Evolutionary conservation across 352 stramenopile genomes (phyloP), one percentile per base, ranked within the genome.

Genomic region (Phytophthora sp.): DNA sequence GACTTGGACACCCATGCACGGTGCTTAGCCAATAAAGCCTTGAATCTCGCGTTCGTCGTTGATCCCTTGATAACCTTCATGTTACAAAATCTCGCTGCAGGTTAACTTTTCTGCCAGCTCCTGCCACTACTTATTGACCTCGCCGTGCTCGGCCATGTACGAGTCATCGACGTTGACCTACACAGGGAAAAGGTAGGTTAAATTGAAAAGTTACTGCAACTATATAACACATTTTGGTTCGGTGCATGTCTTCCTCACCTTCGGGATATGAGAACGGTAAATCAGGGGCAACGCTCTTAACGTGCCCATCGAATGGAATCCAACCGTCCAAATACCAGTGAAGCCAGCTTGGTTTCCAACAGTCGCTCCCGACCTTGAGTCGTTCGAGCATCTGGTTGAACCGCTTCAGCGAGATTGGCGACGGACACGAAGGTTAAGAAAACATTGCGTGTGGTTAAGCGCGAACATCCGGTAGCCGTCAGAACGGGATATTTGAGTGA

Each of bases 161-260:
- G 60, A 33, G 0, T 11, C 23, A 15, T 68, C 42, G 6, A 16
- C 31, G 9, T 63, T 63, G 2, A 63, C 61, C 18, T 69, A 52
- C n/a, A 63, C 26, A 4, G 21, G 52, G 4, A 69, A 45, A 13
- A 69, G 24, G n/a, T n/a, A n/a, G n/a, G n/a, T n/a, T n/a, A n/a
- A n/a, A n/a, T n/a, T n/a, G n/a, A n/a, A n/a, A n/a, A n/a, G n/a
- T n/a, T n/a, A n/a, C n/a, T n/a, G n/a, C n/a, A n/a, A n/a, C n/a
- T n/a, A n/a, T n/a, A 7, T 63, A 63, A 15, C 63, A 9, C 29
- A 33, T 4, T 4, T 33, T 33, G 29, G 9, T 9, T 9, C 9
- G 9, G 4, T 33, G 4, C 4, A 9, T 9, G 4, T 33, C 29
- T 33, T 33, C 29, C 9, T 9, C 29, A n/a, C n/a, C n/a, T n/a